Conservation (phyloP, 2,329 filamentous ascomycete species). For the Sphaerulina musiva region DNA sequence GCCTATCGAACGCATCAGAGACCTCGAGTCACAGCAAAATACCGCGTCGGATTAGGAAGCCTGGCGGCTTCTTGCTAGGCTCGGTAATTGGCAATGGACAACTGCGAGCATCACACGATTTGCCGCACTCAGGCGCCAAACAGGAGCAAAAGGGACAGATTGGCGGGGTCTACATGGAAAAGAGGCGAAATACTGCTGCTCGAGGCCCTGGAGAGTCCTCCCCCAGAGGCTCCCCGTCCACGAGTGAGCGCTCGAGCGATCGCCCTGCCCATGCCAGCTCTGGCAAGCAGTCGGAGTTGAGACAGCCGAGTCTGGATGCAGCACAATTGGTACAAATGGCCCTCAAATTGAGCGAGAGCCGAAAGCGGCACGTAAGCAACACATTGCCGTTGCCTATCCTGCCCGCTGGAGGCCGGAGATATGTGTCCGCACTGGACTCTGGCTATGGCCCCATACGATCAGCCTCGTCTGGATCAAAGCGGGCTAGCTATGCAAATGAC, state of each 20-base stretch:
- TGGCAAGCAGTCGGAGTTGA: constrained; percentile 1
- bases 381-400: constrained; percentile 47
- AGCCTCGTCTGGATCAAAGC: constrained; percentile 47
- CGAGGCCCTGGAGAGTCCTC: constrained; percentile 27
- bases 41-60: constrained; percentile 25
- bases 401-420: constrained; percentile 45
- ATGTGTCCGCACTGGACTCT: constrained; percentile 39
- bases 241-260: constrained; percentile 23
- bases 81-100: constrained; percentile 24
- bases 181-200: constrained; percentile 11
- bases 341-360: constrained; percentile 76
- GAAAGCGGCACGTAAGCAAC: constrained; percentile 56
- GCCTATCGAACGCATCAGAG: constrained; percentile 5
- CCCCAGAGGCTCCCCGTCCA: constrained; percentile 26
- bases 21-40: constrained; percentile 11
- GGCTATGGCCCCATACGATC: constrained; percentile 33
- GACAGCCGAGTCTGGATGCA: constrained; percentile 61
- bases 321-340: constrained; percentile 91
- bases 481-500: constrained; percentile 13
- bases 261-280: constrained; percentile 4
- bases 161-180: constrained; percentile 18
- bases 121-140: constrained; percentile 19
- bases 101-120: constrained; percentile 1
- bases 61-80: constrained; percentile 38
- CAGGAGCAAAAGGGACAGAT: constrained; percentile 11